Evolutionary conservation across 768 basidiomycete species (phyloP).

Genomic region (Candolleomyces aberdarensis): DNA sequence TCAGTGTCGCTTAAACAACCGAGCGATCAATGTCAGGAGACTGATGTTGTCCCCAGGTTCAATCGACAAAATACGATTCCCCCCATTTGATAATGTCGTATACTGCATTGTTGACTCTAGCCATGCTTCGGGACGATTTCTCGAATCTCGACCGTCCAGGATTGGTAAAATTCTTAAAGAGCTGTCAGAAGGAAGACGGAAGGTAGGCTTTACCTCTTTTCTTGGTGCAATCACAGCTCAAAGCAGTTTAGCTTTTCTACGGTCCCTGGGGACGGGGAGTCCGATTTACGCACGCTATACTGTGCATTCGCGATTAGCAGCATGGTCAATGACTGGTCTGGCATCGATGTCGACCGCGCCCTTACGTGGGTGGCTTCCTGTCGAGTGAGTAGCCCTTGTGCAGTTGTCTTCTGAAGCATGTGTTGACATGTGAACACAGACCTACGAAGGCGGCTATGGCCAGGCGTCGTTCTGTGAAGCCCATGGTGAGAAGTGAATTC

Average conservation of each 20-base stretch:
- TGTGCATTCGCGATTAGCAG: conserved; percentile 82
- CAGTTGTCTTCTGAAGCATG: conserved; percentile 1
- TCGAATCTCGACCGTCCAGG: conserved; percentile 64
- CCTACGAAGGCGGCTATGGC: conserved; percentile 91
- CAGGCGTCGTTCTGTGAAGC: conserved; percentile 81
- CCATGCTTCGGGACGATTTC: conserved; percentile 87
- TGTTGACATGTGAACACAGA: conserved; percentile 40
- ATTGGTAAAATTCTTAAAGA: conserved; percentile 59
- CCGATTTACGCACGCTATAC: conserved; percentile 81
- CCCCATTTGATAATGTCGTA: conserved; percentile 95
- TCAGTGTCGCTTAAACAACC: not conserved
- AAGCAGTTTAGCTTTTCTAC: conserved; percentile 57
- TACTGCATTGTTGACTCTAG: conserved; percentile 79
- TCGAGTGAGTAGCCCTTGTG: conserved; percentile 46
- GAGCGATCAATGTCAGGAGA: not conserved
- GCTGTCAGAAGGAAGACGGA: conserved; percentile 79
- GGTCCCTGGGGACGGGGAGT: conserved; percentile 63
- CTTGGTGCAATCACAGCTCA: not conserved
- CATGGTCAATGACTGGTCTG: conserved; percentile 80
- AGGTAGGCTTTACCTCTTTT: conserved; percentile 49
- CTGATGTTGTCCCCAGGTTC: not conserved
- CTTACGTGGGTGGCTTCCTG: conserved; percentile 66
- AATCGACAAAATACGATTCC: conserved; percentile 46
- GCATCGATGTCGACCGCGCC: conserved; percentile 59
- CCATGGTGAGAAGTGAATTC: conserved; percentile 52